Conservation (phyloP, 345 rosid genomes). For the Crucihimalaya himalaica region DNA sequence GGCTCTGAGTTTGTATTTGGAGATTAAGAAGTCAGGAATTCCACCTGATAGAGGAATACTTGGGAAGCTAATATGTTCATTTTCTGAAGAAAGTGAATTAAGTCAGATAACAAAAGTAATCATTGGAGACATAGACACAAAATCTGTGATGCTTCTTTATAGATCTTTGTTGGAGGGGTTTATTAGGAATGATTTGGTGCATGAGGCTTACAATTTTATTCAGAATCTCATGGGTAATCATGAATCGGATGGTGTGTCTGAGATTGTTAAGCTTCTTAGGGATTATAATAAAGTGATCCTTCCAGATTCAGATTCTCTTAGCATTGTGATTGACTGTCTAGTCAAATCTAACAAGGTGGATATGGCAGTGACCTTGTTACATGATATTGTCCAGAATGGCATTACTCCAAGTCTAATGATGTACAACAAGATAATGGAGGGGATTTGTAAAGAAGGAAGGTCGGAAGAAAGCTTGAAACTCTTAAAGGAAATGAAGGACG, state of each 20-base stretch:
- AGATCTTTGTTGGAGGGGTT: constrained; percentile 51
- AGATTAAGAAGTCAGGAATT: constrained; percentile 57
- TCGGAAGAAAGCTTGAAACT: constrained; percentile 61
- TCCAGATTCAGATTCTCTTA: constrained; percentile 51
- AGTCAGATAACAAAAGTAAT: constrained; percentile 44
- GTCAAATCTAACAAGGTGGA: constrained; percentile 55
- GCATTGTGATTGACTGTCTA: constrained; percentile 54
- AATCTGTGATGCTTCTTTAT: constrained; percentile 52
- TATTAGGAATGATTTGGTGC: constrained; percentile 41
- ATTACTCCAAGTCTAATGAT: constrained; percentile 46
- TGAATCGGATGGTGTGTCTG: constrained; percentile 29
- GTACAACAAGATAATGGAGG: constrained; percentile 60
- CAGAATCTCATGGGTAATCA: constrained; percentile 44
- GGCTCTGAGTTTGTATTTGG: constrained; percentile 59
- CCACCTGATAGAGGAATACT: constrained; percentile 61
- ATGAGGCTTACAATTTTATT: constrained; percentile 61
- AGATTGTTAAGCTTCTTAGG: constrained; percentile 40
- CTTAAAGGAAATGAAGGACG: constrained; percentile 58
- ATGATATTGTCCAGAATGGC: constrained; percentile 51
- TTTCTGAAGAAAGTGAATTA: constrained; percentile 54
- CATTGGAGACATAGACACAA: constrained; percentile 47
- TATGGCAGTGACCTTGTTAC: constrained; percentile 60
- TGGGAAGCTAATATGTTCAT: constrained; percentile 58
- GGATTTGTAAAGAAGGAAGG: constrained; percentile 67
- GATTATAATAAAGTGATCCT: constrained; percentile 40